phyloP scores from a whole-genome alignment of 768 basidiomycete species.

The Naematelia encephala region DNA sequence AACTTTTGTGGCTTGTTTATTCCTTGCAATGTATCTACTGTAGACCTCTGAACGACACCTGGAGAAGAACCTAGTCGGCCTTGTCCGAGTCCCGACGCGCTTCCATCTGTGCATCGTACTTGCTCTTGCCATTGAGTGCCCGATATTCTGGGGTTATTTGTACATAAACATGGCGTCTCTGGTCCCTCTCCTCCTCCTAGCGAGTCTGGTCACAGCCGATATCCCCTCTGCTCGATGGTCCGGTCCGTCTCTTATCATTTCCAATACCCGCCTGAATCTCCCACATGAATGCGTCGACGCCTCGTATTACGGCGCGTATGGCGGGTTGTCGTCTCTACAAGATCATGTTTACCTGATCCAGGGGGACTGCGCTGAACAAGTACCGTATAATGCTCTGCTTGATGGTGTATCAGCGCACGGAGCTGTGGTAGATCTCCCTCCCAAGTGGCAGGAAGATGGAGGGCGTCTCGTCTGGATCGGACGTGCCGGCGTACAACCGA shows the following conservation, averaged over 20 bases:
- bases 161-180: not conserved
- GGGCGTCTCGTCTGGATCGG: conserved; percentile 49
- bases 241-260: not conserved
- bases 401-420: not conserved
- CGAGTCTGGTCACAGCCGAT: not conserved
- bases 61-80: no score
- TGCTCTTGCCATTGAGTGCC: no score
- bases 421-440: not conserved
- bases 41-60: no score
- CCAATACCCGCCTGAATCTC: not conserved
- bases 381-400: not conserved
- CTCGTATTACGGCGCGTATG: conserved; percentile 28
- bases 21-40: no score
- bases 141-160: no score
- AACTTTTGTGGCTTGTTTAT: no score
- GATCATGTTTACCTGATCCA: conserved; percentile 31
- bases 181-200: not conserved
- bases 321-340: conserved; percentile 2
- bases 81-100: not conserved
- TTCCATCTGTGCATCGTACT: no score
- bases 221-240: not conserved
- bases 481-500: conserved; percentile 48
- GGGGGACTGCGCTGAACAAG: conserved; percentile 16
- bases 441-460: not conserved
- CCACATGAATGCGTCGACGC: conserved; percentile 16